phyloP scores from a whole-genome alignment of 2,329 filamentous ascomycete species.

The Myriosclerotinia curreyana region DNA sequence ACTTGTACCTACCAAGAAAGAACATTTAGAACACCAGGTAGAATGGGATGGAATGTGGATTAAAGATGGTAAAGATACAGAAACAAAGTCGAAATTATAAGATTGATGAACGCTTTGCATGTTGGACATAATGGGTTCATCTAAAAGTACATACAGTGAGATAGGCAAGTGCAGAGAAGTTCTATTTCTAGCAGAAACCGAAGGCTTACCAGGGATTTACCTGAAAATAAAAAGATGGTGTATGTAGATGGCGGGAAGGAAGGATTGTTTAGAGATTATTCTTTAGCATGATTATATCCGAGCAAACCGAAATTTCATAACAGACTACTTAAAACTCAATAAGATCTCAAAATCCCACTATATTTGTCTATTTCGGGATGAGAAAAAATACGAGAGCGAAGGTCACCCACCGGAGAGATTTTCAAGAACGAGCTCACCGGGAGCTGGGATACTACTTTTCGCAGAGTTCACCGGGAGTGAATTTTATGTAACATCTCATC shows the following conservation, averaged over 20 bases:
- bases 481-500: too few relatives aligned
- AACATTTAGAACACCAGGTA: constrained; percentile 43
- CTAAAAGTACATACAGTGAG: neutral
- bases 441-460: too few relatives aligned
- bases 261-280: too few relatives aligned
- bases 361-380: too few relatives aligned
- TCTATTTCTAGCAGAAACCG: neutral
- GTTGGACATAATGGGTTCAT: too few relatives aligned
- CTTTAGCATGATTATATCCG: too few relatives aligned
- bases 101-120: constrained; percentile 36
- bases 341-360: too few relatives aligned
- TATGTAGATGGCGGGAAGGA: neutral
- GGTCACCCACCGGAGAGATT: neutral
- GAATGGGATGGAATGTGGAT: constrained; percentile 43
- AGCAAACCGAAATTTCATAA: too few relatives aligned
- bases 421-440: neutral
- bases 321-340: too few relatives aligned
- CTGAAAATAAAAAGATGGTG: neutral
- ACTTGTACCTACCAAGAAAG: constrained; percentile 42
- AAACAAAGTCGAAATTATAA: constrained; percentile 27
- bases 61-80: constrained; percentile 21
- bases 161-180: neutral
- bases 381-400: neutral
- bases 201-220: neutral
- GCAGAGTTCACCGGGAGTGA: too few relatives aligned